Conservation (phyloP, 2,329 filamentous ascomycete genomes). For the Dothideomycetes sp. region DNA sequence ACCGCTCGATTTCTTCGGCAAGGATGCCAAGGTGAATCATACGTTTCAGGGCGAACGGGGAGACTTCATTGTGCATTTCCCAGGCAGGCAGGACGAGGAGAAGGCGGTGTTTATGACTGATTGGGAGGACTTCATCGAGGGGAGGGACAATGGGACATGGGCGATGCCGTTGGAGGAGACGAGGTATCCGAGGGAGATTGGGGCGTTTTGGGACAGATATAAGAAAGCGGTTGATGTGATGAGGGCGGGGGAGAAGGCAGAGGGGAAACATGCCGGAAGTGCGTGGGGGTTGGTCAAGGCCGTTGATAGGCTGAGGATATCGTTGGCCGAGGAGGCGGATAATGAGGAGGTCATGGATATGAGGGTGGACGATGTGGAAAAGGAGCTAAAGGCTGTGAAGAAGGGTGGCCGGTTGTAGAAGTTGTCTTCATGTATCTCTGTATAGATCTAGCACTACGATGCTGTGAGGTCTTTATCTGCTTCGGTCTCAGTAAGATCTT, state of each 20-base stretch:
- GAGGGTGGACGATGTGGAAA: too few species aligned
- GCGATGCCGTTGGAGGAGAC: slow-evolving; percentile 8
- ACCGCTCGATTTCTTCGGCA: slow-evolving; percentile 28
- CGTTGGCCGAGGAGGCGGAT: slow-evolving; percentile 3
- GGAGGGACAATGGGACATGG: slow-evolving; percentile 4
- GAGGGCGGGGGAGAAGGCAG: too few species aligned
- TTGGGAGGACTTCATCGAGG: slow-evolving; percentile 9
- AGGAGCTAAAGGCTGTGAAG: too few species aligned
- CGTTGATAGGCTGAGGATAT: background rate
- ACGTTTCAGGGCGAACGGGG: slow-evolving; percentile 6
- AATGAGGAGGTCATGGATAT: background rate
- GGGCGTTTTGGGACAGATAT: slow-evolving; percentile 12
- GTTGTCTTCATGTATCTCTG: too few species aligned
- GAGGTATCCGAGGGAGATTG: slow-evolving; percentile 6
- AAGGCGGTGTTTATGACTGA: slow-evolving; percentile 11
- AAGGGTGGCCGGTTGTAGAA: too few species aligned
- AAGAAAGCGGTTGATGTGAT: slow-evolving; percentile 14
- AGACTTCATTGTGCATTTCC: slow-evolving; percentile 12
- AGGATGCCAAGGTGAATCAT: background rate
- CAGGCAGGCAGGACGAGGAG: slow-evolving; percentile 9
- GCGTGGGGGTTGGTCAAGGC: background rate
- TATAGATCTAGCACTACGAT: too few species aligned
- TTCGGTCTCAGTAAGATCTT: too few species aligned
- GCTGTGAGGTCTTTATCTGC: too few species aligned
- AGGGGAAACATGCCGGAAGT: too few species aligned